Evolutionary conservation across 345 rosid species (phyloP).

Genomic region (Populus davidiana): DNA sequence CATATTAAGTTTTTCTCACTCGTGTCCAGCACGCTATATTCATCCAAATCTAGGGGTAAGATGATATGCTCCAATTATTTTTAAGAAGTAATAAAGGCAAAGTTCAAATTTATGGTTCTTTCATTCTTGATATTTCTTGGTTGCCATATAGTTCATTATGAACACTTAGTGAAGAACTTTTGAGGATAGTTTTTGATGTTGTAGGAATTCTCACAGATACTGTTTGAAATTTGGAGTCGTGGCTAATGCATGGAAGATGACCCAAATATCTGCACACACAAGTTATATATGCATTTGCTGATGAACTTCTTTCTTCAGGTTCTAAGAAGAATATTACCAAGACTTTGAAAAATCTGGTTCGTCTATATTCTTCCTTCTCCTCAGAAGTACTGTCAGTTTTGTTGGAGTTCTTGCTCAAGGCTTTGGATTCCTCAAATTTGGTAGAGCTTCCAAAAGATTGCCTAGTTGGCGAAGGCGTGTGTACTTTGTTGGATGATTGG

Average conservation of each 20-base stretch:
- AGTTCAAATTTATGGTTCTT: neutral
- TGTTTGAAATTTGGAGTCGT: neutral
- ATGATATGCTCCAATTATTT: neutral
- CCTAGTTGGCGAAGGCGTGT: constrained; percentile 28
- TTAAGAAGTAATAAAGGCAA: neutral
- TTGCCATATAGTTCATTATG: neutral
- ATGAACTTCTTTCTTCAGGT: constrained; percentile 46
- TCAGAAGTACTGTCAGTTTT: constrained; percentile 68
- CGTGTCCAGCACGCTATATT: constrained; percentile 28
- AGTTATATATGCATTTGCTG: constrained; percentile 12
- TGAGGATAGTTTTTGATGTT: neutral
- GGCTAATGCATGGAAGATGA: neutral
- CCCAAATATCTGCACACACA: constrained; percentile 1
- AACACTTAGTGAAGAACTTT: neutral
- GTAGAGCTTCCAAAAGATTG: constrained; percentile 33
- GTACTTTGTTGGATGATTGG: constrained; percentile 56
- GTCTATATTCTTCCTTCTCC: constrained; percentile 61
- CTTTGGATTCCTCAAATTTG: constrained; percentile 44
- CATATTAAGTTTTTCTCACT: constrained; percentile 38
- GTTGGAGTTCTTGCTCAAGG: constrained; percentile 54
- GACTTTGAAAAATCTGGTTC: constrained; percentile 53
- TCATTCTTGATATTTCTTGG: neutral
- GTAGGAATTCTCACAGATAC: neutral
- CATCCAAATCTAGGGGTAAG: constrained; percentile 42
- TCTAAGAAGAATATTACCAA: constrained; percentile 45